Base-by-base conservation (phyloP, 75 land plant genomes). In the Cryptomeria japonica region DNA sequence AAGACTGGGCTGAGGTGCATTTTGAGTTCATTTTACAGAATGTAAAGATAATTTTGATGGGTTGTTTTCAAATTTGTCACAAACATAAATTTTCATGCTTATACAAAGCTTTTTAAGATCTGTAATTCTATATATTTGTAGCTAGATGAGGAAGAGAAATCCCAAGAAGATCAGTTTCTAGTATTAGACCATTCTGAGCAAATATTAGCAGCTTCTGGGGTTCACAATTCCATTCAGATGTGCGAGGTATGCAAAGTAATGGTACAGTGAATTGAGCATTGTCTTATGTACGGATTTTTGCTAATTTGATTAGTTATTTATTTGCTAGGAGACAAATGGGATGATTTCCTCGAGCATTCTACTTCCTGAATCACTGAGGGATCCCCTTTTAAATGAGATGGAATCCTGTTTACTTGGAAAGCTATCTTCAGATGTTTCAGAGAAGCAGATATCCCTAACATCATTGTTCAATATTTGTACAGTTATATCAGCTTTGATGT, bases 321-420 rank as follows among this genome's bases (percentile, higher is more conserved):
- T 38, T 49, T 82, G 0, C 31, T 46, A 82, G 84, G 64, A 84
- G 0, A 15, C 41, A 34, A 55, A 53, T 11, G 51, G 19, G 49
- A 47, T 32, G 22, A 19, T 61, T 19, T 36, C 44, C 46, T 22
- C 87, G 22, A 51, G 86, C 87, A 34, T 92, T 13, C 87, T 84
- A 41, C 93, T 95, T 82, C 93, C 94, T 70, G 87, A 53, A 37
- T 92, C 87, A 46, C 15, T 95, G 12, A 91, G 88, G 87, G 89
- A 93, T 55, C 88, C 90, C 28, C 88, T 95, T 34, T 41, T 90
- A 44, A 41, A 61, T 85, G 94, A 95, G 79, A 86, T 92, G 90
- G 94, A 92, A 87, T 87, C 88, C 41, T 86, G 46, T 37, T 44
- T 86, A n/a, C 87, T 38, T 70, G 49, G 32, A 44, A 86, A 41